These are phyloP conservation scores for Seiridium unicorne DNA, from an alignment of 2,329 filamentous ascomycete species.

Conservation along the genomic window DNA sequence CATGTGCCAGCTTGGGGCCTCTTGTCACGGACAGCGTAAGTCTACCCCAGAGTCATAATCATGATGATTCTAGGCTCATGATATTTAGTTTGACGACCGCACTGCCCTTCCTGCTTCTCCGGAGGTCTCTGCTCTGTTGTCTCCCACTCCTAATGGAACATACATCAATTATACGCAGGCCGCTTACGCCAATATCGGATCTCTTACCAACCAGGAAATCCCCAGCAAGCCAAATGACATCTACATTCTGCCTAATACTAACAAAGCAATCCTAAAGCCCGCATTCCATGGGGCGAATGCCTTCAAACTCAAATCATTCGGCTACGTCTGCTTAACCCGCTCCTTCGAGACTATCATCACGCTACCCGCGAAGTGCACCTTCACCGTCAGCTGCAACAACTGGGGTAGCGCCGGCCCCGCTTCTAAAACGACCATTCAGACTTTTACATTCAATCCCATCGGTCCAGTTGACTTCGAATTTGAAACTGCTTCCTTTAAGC, in stretches of 20 bases:
- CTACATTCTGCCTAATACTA: background rate
- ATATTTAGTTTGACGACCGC: background rate
- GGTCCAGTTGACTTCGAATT: background rate
- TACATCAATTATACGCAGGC: background rate
- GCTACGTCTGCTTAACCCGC: background rate
- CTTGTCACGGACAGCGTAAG: background rate
- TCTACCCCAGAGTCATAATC: background rate
- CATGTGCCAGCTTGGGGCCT: background rate
- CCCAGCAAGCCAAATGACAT: background rate
- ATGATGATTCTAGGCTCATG: background rate
- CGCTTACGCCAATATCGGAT: background rate
- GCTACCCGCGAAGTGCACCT: background rate
- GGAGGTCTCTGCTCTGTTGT: background rate
- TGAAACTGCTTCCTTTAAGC: background rate
- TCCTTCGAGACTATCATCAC: background rate
- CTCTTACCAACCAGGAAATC: constrained; percentile 30
- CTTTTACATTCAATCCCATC: background rate
- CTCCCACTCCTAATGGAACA: background rate
- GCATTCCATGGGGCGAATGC: background rate
- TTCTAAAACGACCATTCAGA: background rate
- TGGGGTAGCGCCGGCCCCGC: background rate
- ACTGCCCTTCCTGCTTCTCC: background rate
- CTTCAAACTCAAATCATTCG: background rate
- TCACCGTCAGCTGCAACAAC: background rate
- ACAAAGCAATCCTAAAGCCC: background rate